Evolutionary conservation across 2,329 filamentous ascomycete species (phyloP).

Genomic region (Fusarium tanahbumbuense): DNA sequence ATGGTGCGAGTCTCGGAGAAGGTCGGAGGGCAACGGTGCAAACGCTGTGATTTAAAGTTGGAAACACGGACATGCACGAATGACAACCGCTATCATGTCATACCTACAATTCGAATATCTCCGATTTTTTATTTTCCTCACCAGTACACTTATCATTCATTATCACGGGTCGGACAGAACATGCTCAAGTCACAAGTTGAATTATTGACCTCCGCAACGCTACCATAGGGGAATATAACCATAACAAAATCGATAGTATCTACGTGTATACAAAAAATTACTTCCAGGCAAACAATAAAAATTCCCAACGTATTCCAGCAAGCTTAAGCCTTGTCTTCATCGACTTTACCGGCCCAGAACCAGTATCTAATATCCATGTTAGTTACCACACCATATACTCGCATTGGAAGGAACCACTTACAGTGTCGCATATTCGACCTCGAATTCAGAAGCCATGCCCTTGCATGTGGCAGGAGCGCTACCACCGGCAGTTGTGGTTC

Average conservation of each 20-base stretch:
- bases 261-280: slow-evolving; percentile 30
- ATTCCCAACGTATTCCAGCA: neutral
- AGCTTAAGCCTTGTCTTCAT: slow-evolving; percentile 24
- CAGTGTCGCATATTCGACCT: slow-evolving; percentile 84
- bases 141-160: neutral
- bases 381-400: slow-evolving; percentile 8
- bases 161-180: neutral
- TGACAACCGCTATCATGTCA: neutral
- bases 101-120: neutral
- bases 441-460: slow-evolving; percentile 71
- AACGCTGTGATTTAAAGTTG: neutral
- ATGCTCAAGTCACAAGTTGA: slow-evolving; percentile 13
- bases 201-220: slow-evolving; percentile 33
- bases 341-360: slow-evolving; percentile 43
- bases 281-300: slow-evolving; percentile 6
- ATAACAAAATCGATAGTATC: slow-evolving; percentile 26
- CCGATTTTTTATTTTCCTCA: neutral
- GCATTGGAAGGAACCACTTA: slow-evolving; percentile 64
- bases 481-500: slow-evolving; percentile 86
- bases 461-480: slow-evolving; percentile 78
- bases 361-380: slow-evolving; percentile 42
- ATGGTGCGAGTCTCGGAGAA: slow-evolving; percentile 19
- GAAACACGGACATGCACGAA: neutral
- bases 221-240: slow-evolving; percentile 36
- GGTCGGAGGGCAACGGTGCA: slow-evolving; percentile 3